Percentiles rank a stretch among this genome's conserved stretches.
Conservation (phyloP, 257 asterid species). For the Solanum paucissectum region DNA sequence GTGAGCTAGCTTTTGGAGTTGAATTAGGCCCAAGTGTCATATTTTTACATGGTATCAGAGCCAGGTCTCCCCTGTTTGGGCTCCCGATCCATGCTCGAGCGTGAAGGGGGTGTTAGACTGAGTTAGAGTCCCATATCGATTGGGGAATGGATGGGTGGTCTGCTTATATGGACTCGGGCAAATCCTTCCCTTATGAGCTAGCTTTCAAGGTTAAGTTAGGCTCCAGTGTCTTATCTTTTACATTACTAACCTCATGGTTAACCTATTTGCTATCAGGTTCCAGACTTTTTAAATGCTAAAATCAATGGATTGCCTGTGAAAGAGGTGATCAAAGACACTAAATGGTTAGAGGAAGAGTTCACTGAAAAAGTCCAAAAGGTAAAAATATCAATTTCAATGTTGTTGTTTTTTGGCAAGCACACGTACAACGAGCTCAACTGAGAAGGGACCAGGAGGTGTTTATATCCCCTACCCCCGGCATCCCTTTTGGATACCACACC, state of each 20-base stretch:
- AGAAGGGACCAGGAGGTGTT: background rate
- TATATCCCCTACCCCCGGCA: background rate
- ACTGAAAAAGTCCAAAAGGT: slow-evolving; percentile 86
- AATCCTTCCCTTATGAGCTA: background rate
- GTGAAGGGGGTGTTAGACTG: too few relatives aligned
- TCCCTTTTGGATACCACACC: background rate
- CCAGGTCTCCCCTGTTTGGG: background rate
- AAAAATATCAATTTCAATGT: background rate
- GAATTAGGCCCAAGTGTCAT: background rate
- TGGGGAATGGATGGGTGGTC: too few relatives aligned
- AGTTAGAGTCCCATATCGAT: too few relatives aligned
- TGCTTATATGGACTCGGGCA: background rate
- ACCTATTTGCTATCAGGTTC: slow-evolving; percentile 42
- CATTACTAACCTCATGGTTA: background rate
- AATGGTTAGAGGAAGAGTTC: slow-evolving; percentile 95
- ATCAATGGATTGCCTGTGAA: slow-evolving; percentile 70
- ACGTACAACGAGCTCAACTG: background rate
- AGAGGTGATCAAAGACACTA: slow-evolving; percentile 69
- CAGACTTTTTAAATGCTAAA: slow-evolving; percentile 84
- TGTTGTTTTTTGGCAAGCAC: background rate
- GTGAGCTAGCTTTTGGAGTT: background rate
- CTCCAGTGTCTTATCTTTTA: background rate
- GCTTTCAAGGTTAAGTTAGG: background rate
- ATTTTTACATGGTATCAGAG: background rate
- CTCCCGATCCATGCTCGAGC: too few relatives aligned